Base-by-base conservation (phyloP, 2,329 filamentous ascomycete species). In the Neurospora crassa region DNA sequence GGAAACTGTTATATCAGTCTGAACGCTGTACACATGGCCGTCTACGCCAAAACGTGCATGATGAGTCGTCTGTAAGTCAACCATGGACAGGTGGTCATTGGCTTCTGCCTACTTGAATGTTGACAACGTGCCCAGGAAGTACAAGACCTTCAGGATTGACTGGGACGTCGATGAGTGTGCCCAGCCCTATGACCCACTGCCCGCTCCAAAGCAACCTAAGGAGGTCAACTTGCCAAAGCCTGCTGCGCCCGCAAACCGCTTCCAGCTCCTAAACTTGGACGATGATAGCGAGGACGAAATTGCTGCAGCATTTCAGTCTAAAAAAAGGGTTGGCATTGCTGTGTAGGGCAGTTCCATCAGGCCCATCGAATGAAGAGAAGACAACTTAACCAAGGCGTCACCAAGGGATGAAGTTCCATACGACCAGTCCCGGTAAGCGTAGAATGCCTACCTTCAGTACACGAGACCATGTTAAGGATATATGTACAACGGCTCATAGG, bases 41-140 rank as follows among this genome's bases (percentile, higher is more conserved):
- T 93, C 69, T 92, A 90, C 79, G 92, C 92, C 10, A 87, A 88
- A 20, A 92, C 88, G 11, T 96, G 92, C 81, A 92, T 96, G 90
- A 90, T 91, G 87, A 89, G 85, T 74, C 82, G 84, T 70, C 74
- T 75, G 86, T 87, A 78, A 78, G 85, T 80, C 10, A 73, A 73
- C 68, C 74, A 73, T 72, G 69, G 42, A 70, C 6, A 11, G 18
- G 2, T 34, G 18, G 11, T 63, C 43, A 40, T 67, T 72, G 34
- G 67, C 20, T 20, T 34, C 40, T 8, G 24, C 24, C 16, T 37
- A 34, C 24, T 37, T 63, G 53, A n/a, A 53, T 16, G 63, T 71
- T 75, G 53, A 75, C 70, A 37, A 16, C 29, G 16, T 7, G 0
- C 79, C 81, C 71, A 88, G 87, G 16, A 85, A 85, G 40, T 96